Base-by-base conservation (phyloP, 306 rosid genomes). In the Castanospermum australe region DNA sequence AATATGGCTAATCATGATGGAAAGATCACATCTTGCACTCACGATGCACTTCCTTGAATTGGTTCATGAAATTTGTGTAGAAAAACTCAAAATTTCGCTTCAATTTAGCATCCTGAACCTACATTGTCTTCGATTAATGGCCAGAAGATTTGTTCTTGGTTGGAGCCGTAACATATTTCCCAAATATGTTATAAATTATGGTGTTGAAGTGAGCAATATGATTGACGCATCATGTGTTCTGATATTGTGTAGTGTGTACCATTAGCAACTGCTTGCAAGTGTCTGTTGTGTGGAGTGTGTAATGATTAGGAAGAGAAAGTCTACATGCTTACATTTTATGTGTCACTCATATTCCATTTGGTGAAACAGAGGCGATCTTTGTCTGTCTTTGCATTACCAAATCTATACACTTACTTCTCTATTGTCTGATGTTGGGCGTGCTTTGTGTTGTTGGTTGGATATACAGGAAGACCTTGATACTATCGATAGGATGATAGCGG, bases 391-490 rank as follows among this genome's bases (percentile, higher is more conserved):
- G 44, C 24, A 15, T 45, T 3, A 24, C 39, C 20, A 10, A 39
- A 20, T 20, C 15, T 5, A 5, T 45, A 21, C 3, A 17, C 7
- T 28, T 60, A 21, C 4, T 78, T 14, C 32, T 50, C 32, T 68
- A n/a, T 55, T 47, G 35, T 30, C 22, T 79, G 28, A 38, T 72
- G 28, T 48, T 10, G 71, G 52, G 13, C 32, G 17, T 59, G 28
- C 78, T 28, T 76, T 79, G 65, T 38, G 38, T 75, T 51, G 73
- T 75, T 51, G 73, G 61, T 55, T 42, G 65, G 70, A 72, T 78
- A 20, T 80, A n/a, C 84, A 89, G 91, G 88, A 91, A 86, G 88
- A 91, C 82, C 84, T 47, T 30, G 96, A 91, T 77, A 87, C 92
- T 8, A 89, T 91, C 18, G 96, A 91, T 62, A 86, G 79, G 71